phyloP scores from a whole-genome alignment of 345 rosid genomes.

The Linum usitatissimum region DNA sequence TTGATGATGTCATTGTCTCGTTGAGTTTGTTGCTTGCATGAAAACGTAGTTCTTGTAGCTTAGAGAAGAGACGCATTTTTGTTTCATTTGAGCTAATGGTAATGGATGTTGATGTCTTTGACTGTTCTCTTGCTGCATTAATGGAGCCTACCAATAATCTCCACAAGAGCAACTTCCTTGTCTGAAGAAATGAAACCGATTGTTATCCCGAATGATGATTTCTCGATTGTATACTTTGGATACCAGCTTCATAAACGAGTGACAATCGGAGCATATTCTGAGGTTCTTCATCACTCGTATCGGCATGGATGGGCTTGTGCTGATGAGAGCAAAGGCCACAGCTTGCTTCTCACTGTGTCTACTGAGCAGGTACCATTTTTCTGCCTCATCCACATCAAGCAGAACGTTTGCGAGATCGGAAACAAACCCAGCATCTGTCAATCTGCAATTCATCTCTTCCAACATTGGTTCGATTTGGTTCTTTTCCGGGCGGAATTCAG shows the following conservation, averaged over 20 bases:
- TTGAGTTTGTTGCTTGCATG: no score
- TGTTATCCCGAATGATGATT: conserved; percentile 43
- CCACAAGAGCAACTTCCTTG: conserved; percentile 44
- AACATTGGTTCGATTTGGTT: conserved; percentile 34
- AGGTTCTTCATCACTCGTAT: conserved; percentile 48
- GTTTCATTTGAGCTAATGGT: neutral
- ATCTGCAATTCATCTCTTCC: conserved; percentile 30
- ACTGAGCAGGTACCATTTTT: conserved; percentile 37
- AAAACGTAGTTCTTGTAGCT: no score
- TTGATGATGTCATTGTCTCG: neutral
- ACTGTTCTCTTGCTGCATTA: neutral
- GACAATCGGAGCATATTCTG: conserved; percentile 52
- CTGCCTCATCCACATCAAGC: conserved; percentile 48
- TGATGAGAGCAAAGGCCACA: conserved; percentile 41
- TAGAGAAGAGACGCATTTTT: no score
- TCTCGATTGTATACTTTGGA: conserved; percentile 35
- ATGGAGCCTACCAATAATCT: conserved; percentile 35
- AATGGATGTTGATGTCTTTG: neutral
- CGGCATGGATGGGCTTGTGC: conserved; percentile 30
- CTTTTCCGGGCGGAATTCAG: conserved; percentile 47
- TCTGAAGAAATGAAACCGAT: conserved; percentile 44
- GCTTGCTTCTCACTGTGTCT: conserved; percentile 61
- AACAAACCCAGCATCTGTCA: conserved; percentile 34
- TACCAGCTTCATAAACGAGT: conserved; percentile 38
- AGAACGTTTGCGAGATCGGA: conserved; percentile 42